Base-by-base conservation (phyloP, 192 early-diverging fungal species). In the Pilobolus umbonatus region DNA sequence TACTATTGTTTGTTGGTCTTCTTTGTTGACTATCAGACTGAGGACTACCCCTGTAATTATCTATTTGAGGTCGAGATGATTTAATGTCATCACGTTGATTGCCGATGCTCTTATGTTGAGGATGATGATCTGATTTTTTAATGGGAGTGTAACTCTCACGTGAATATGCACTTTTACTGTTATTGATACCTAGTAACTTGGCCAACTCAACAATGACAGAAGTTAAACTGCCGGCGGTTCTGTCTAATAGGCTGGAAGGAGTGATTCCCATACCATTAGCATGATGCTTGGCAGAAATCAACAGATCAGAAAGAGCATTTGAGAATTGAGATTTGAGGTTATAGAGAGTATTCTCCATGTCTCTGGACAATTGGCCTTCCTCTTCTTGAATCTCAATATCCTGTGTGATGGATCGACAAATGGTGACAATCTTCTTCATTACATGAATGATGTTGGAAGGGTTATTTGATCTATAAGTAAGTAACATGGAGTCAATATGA, bases 371-470 rank as follows among this genome's bases (percentile, higher is more conserved):
- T 1, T 34, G 34, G 28, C 61, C 63, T 22, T 65, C 66, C 48
- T 75, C 64, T 59, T 89, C 80, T 54, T 85, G 85, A 10, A 68
- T 69, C 32, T 91, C 87, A 14, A 88, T 78, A 30, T 98, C 92
- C 44, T 89, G 91, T 0, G 84, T 91, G 52, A 98, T 89, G 56
- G 82, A 76, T 34, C 85, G 84, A 76, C 94, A 95, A 0, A 89
- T 79, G 22, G 85, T 76, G 28, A 91, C 87, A 44, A 96, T 83
- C 5, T 83, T 67, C 57, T 86, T 82, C 88, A 93, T 90, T 15
- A 88, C 83, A 29, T 85, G 72, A 21, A 97, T 68, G 0, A 94
- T 90, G 21, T 64, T 64, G 1, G 89, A 75, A 36, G 87, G 81
- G 26, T 77, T 72, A 24, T 89, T 85, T 1, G 86, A 83, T 58